A percentile compares a stretch with the other conserved stretches of the same genome.
phyloP scores from a whole-genome alignment of 2,329 filamentous ascomycete species.

The Talaromyces sp. region DNA sequence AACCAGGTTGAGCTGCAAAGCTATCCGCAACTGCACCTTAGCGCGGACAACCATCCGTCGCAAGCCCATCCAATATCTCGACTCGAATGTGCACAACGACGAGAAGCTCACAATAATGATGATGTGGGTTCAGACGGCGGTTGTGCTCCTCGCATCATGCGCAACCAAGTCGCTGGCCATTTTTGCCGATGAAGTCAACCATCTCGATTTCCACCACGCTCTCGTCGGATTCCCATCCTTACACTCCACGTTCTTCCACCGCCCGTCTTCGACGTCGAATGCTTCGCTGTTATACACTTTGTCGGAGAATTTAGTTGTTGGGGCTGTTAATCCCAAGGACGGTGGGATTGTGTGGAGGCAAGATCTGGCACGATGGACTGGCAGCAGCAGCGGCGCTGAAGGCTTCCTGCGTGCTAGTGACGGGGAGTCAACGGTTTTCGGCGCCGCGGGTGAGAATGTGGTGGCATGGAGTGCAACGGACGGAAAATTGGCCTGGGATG shows the following conservation, averaged over 20 bases:
- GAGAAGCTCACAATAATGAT: constrained; percentile 14
- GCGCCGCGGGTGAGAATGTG: constrained; percentile 64
- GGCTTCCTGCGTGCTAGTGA: constrained; percentile 65
- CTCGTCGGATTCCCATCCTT: constrained; percentile 77
- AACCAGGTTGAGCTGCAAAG: neutral
- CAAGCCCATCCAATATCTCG: neutral
- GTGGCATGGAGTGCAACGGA: constrained; percentile 78
- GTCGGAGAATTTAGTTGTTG: constrained; percentile 76
- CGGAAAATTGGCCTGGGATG: constrained; percentile 73
- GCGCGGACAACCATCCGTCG: neutral
- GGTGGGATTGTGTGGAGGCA: constrained; percentile 86
- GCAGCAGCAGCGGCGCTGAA: constrained; percentile 13
- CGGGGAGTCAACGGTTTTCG: constrained; percentile 70
- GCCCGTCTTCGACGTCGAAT: constrained; percentile 72
- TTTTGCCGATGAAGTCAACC: constrained; percentile 84
- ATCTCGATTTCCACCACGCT: constrained; percentile 88
- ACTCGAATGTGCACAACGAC: constrained; percentile 28
- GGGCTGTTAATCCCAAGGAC: constrained; percentile 82
- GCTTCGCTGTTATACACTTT: constrained; percentile 88
- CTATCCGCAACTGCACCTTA: neutral
- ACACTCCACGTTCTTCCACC: constrained; percentile 91
- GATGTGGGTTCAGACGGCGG: constrained; percentile 38
- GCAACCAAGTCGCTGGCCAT: constrained; percentile 58
- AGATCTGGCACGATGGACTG: constrained; percentile 50
- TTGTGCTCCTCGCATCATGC: constrained; percentile 39